phyloP scores from a whole-genome alignment of 2,329 filamentous ascomycete species.

The Cytospora chrysosperma region DNA sequence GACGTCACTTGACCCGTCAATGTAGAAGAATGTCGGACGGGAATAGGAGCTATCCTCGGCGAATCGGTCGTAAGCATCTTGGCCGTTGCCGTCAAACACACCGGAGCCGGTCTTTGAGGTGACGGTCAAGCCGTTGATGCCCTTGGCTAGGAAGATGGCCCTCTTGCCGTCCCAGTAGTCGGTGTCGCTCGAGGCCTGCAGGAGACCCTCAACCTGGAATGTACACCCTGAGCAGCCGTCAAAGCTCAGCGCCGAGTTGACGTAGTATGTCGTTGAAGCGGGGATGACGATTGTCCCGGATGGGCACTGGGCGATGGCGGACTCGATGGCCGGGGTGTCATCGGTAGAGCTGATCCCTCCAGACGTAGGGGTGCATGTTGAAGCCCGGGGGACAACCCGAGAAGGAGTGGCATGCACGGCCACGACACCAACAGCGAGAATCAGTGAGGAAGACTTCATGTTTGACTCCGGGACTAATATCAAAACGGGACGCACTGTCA shows the following conservation, averaged over 20 bases:
- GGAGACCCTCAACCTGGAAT: conserved; percentile 44
- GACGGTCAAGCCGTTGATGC: conserved; percentile 40
- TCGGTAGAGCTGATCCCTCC: conserved; percentile 32
- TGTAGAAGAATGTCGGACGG: conserved; percentile 42
- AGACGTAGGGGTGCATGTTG: conserved; percentile 21
- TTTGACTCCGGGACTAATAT: neutral
- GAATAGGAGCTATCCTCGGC: conserved; percentile 38
- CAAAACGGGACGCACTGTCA: neutral
- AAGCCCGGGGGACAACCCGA: neutral
- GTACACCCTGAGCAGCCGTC: conserved; percentile 43
- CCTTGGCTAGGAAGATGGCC: conserved; percentile 40
- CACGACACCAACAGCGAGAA: neutral
- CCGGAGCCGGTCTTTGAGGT: conserved; percentile 40
- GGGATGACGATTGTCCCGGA: conserved; percentile 46
- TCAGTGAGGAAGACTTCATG: neutral
- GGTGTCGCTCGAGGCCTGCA: conserved; percentile 40
- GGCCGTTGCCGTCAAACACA: conserved; percentile 47
- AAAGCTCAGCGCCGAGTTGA: conserved; percentile 44
- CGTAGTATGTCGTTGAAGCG: conserved; percentile 39
- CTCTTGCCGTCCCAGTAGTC: conserved; percentile 42
- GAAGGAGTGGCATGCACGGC: neutral
- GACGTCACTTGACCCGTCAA: conserved; percentile 39
- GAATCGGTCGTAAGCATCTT: conserved; percentile 42
- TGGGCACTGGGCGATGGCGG: conserved; percentile 39
- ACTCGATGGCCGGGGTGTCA: conserved; percentile 43